Percentiles rank a stretch among this genome's conserved stretches.
phyloP scores from a whole-genome alignment of 2,329 filamentous ascomycete genomes.

The Aulographum hederae region DNA sequence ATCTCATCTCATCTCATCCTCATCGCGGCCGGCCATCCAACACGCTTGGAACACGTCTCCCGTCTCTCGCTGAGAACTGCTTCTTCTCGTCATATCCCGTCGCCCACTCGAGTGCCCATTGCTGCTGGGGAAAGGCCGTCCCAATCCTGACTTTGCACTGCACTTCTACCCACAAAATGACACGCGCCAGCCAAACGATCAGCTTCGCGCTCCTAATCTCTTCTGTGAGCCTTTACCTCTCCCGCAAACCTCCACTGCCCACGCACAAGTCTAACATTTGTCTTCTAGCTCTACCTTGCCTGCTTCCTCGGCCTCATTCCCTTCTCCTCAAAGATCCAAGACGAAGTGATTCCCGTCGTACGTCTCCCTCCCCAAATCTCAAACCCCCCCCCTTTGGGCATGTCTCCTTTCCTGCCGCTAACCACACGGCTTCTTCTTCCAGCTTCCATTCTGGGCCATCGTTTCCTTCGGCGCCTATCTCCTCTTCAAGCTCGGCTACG shows the following conservation, averaged over 20 bases:
- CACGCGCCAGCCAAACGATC: conserved; percentile 82
- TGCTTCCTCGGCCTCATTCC: conserved; percentile 72
- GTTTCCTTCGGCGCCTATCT: conserved; percentile 86
- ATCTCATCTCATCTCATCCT: too few species aligned
- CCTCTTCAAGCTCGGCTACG: conserved; percentile 77
- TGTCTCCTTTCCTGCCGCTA: not conserved
- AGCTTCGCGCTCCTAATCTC: conserved; percentile 74
- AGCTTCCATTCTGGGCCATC: conserved; percentile 88
- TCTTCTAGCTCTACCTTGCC: conserved; percentile 68
- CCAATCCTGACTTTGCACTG: not conserved
- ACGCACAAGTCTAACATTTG: conserved; percentile 8
- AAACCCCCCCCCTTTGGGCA: not conserved
- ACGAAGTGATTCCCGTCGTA: conserved; percentile 80
- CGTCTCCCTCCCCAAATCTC: too few species aligned
- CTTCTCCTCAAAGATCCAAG: conserved; percentile 57
- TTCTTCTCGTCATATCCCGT: too few species aligned
- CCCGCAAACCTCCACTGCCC: not conserved
- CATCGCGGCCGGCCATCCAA: too few species aligned
- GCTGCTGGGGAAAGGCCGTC: too few species aligned
- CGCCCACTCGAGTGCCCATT: too few species aligned
- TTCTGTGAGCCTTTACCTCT: conserved; percentile 42
- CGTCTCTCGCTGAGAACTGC: too few species aligned
- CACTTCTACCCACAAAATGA: conserved; percentile 41
- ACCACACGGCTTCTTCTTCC: conserved; percentile 4
- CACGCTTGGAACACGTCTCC: too few species aligned